Base-by-base conservation (phyloP, 768 basidiomycete species). In the Tulasnella sp. region DNA sequence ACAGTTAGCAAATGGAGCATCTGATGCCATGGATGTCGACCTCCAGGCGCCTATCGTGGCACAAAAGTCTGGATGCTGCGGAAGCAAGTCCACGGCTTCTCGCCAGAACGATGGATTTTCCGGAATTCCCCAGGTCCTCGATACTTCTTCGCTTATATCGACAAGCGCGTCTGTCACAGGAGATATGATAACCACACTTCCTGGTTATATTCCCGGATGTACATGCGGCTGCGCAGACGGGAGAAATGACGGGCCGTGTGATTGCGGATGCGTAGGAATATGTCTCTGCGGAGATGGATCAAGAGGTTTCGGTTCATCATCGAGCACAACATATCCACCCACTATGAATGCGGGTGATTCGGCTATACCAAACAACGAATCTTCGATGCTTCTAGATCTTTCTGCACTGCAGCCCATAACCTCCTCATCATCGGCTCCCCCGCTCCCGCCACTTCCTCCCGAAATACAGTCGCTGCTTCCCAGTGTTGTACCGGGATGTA, bases 181-280 rank as follows among this genome's bases (percentile, higher is more conserved):
- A n/a, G n/a, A n/a, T n/a, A n/a, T n/a, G n/a, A n/a, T n/a, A n/a
- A n/a, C n/a, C 12, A n/a, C 22, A n/a, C 19, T 50, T 25, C 48
- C 37, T 3, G 42, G 37, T 9, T 50, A 42, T 40, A 20, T 50
- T n/a, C 48, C 48, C 28, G 48, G 48, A 4, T 50, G 48, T 28
- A 27, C 37, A 25, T 50, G 48, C 22, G 48, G 48, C 27, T 50
- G 48, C 37, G 37, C 25, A 27, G 20, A 33, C 16, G 37, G 48
- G n/a, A n/a, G 27, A 4, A 37, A 27, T 8, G 37, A 40, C 10
- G 35, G 39, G 5, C 28, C 27, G 3, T 50, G 48, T 20, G n/a
- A n/a, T 2, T 50, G 48, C 27, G 48, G 48, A 13, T 50, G 48
- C 37, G 37, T 50, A 4, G 48, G 48, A n/a, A 31, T 42, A 1